Evolutionary conservation across 805 yeast species (phyloP).

Genomic region (Monosporozyma servazzii): DNA sequence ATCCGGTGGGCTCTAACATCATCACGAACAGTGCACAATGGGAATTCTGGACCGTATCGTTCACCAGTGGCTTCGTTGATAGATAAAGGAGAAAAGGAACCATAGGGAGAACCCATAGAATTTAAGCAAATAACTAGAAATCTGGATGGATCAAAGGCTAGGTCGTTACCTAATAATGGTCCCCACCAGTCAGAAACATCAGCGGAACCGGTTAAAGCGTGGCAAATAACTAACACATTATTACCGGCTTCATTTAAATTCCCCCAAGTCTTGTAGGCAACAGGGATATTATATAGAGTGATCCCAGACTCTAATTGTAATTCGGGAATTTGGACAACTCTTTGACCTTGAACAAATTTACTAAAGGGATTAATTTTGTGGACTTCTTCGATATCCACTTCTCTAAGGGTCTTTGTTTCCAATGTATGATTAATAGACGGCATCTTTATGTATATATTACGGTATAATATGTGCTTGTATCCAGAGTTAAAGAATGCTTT

Average conservation of each 20-base stretch:
- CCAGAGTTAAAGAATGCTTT: no score
- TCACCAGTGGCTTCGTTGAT: conserved; percentile 66
- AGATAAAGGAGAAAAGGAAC: conserved; percentile 86
- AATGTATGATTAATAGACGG: conserved; percentile 5
- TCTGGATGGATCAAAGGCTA: conserved; percentile 81
- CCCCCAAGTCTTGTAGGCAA: conserved; percentile 97
- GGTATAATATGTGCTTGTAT: background rate
- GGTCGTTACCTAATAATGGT: conserved; percentile 72
- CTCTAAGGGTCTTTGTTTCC: conserved; percentile 7
- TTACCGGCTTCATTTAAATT: conserved; percentile 55
- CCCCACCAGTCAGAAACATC: conserved; percentile 99
- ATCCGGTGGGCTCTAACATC: conserved; percentile 73
- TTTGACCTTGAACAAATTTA: conserved; percentile 64
- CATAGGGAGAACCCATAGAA: conserved; percentile 94
- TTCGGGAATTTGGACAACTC: conserved; percentile 66
- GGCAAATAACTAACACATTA: conserved; percentile 86
- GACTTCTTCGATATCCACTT: conserved; percentile 17
- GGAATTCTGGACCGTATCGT: conserved; percentile 90
- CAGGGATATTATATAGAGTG: conserved; percentile 58
- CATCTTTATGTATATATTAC: background rate
- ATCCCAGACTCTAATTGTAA: conserved; percentile 79
- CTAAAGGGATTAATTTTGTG: conserved; percentile 49
- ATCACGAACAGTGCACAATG: conserved; percentile 87
- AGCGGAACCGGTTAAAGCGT: conserved; percentile 91
- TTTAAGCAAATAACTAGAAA: conserved; percentile 83